Evolutionary conservation across 176 grass and related monocot species (phyloP), one percentile per base, ranked within the genome.

Genomic region (Bonia amplexicaulis): DNA sequence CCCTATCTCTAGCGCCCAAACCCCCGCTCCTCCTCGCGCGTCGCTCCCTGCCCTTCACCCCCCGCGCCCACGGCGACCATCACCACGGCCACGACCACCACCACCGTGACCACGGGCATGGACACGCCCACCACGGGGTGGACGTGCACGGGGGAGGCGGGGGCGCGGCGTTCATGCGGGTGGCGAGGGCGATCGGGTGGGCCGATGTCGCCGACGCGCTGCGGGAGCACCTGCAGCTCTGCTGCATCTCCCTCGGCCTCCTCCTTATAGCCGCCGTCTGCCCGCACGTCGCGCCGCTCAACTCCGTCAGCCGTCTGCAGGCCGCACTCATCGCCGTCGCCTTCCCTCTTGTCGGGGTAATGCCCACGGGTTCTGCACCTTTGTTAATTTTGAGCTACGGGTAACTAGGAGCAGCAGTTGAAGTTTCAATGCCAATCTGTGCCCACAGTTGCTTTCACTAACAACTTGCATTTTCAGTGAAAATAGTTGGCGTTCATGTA

Each of bases 261-360:
- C 91, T 98, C 66, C 93, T 98, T 1, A n/a, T 87, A 10, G 96
- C 96, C 9, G 82, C 96, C 69, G 62, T 71, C 66, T 89, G 88
- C 74, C 96, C 93, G 54, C 87, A 93, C 73, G 62, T 85, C 20
- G 14, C 87, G 14, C 93, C 61, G 10, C 85, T 81, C 3, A 87
- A 45, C 15, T 66, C 82, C 0, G 69, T 66, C 33, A 82, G 81
- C 45, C 83, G 76, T 22, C 85, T 95, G 37, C 96, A 90, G 89
- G 87, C 83, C 31, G 75, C 71, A 0, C 88, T 93, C 57, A 87
- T 98, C 55, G 83, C 96, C 23, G 49, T 98, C 25, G 96, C 96
- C 17, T 98, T 98, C 76, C 96, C 96, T 65, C 96, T 98, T 61
- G 91, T 98, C n/a, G 96, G 96, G 82, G 96, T 98, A 93, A 89